Conservation (phyloP, 139 green algal species). For the Zygnema circumcarinatum region DNA sequence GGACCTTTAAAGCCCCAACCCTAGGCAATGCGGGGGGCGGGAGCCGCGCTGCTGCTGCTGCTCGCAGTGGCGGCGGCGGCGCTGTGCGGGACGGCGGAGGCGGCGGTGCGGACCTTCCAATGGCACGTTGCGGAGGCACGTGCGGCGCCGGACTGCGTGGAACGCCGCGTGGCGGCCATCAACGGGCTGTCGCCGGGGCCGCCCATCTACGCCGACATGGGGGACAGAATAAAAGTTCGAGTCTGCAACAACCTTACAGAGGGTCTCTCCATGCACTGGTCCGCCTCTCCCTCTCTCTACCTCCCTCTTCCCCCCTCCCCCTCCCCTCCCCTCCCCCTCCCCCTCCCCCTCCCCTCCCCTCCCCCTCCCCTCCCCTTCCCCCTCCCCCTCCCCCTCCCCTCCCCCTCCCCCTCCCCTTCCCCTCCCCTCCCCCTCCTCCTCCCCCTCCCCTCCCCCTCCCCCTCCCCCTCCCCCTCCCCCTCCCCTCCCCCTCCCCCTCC, state of each 20-base stretch:
- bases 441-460: too few relatives aligned
- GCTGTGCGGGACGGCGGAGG: not conserved
- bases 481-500: too few relatives aligned
- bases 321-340: not conserved
- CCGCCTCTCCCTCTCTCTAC: not conserved
- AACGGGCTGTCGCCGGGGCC: slow-evolving; percentile 1
- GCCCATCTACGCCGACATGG: not conserved
- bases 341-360: not conserved
- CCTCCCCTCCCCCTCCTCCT: too few relatives aligned
- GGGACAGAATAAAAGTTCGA: not conserved
- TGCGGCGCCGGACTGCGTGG: not conserved
- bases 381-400: too few relatives aligned
- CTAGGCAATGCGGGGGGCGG: too few relatives aligned
- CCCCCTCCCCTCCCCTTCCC: not conserved
- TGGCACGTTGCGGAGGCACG: not conserved
- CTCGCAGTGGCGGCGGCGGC: not conserved
- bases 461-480: too few relatives aligned
- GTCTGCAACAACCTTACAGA: not conserved
- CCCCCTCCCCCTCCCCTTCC: too few relatives aligned
- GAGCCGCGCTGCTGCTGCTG: too few relatives aligned
- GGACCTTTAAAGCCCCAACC: too few relatives aligned
- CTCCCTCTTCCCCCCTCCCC: not conserved
- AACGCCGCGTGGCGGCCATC: not conserved
- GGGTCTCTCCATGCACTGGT: not conserved
- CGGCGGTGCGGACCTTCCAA: not conserved